A percentile compares a stretch with the other conserved stretches of the same genome.
phyloP scores from a whole-genome alignment of 495 filamentous ascomycete genomes.

The Rostrohypoxylon terebratum region DNA sequence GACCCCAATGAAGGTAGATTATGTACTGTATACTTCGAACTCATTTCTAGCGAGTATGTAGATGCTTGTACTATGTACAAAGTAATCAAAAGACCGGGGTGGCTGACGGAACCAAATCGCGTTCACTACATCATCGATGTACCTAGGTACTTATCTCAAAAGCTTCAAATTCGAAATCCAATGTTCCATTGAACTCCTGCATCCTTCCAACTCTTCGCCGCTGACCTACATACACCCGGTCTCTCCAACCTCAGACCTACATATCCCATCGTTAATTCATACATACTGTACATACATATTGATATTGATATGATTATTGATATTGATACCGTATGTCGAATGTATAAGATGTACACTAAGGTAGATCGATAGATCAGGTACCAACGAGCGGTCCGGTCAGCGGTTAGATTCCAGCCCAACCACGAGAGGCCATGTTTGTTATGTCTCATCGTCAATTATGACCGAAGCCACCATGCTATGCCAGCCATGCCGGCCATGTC shows the following conservation, averaged over 20 bases:
- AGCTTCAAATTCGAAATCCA: not conserved
- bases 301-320: slow-evolving; percentile 6
- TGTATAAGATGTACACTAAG: slow-evolving; percentile 20
- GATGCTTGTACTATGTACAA: not conserved
- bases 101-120: not conserved
- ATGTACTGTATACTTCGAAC: not conserved
- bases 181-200: slow-evolving; percentile 15
- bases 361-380: slow-evolving; percentile 50
- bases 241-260: slow-evolving; percentile 33
- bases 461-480: slow-evolving; percentile 43
- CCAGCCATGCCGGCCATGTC: slow-evolving; percentile 46
- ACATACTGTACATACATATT: slow-evolving; percentile 24
- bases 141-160: not conserved
- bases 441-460: slow-evolving; percentile 46
- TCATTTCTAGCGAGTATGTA: not conserved
- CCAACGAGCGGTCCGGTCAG: slow-evolving; percentile 46
- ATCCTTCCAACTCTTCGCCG: slow-evolving; percentile 39
- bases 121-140: not conserved
- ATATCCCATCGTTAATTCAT: slow-evolving; percentile 13
- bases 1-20: not conserved
- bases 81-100: not conserved
- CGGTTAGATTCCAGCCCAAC: slow-evolving; percentile 53
- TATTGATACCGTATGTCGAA: not conserved
- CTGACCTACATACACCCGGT: slow-evolving; percentile 38
- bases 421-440: slow-evolving; percentile 30